phyloP scores from a whole-genome alignment of 2,329 filamentous ascomycete species.

The Botrytis galanthina region DNA sequence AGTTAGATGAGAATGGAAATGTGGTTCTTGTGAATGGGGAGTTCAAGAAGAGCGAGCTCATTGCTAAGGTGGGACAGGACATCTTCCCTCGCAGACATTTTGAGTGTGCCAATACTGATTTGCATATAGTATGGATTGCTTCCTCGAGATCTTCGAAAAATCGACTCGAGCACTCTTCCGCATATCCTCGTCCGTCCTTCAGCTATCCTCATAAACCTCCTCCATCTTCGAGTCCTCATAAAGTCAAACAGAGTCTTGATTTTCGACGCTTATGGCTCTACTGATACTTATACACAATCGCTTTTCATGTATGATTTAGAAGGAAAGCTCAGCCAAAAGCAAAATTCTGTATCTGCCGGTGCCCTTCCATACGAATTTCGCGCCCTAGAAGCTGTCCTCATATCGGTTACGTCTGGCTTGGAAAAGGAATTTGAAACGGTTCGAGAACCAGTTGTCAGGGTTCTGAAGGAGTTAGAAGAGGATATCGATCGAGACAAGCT shows the following conservation, averaged over 20 bases:
- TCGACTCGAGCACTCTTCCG: constrained; percentile 91
- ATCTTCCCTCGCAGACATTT: constrained; percentile 27
- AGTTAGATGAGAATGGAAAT: constrained; percentile 88
- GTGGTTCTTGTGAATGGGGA: constrained; percentile 92
- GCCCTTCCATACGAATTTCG: constrained; percentile 92
- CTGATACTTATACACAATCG: constrained; percentile 91
- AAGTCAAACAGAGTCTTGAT: constrained; percentile 92
- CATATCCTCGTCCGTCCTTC: constrained; percentile 92
- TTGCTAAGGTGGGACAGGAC: constrained; percentile 68
- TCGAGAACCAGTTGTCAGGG: constrained; percentile 83
- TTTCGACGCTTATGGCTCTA: constrained; percentile 94
- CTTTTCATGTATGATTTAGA: constrained; percentile 98
- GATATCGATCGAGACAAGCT: constrained; percentile 96
- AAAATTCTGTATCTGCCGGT: constrained; percentile 53
- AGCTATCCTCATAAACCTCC: constrained; percentile 89
- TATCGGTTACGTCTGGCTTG: constrained; percentile 86
- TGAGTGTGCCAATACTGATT: constrained; percentile 27
- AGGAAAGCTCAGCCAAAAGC: constrained; percentile 83
- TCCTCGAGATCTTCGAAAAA: constrained; percentile 93
- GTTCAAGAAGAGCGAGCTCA: constrained; percentile 96
- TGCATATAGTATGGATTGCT: constrained; percentile 74
- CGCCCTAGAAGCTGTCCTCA: constrained; percentile 89
- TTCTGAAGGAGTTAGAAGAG: constrained; percentile 87
- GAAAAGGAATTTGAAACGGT: constrained; percentile 95
- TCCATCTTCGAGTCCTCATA: constrained; percentile 94